These are phyloP conservation scores for Venturiaceae sp. DNA, from an alignment of 2,329 filamentous ascomycete species.

Conservation along the genomic window DNA sequence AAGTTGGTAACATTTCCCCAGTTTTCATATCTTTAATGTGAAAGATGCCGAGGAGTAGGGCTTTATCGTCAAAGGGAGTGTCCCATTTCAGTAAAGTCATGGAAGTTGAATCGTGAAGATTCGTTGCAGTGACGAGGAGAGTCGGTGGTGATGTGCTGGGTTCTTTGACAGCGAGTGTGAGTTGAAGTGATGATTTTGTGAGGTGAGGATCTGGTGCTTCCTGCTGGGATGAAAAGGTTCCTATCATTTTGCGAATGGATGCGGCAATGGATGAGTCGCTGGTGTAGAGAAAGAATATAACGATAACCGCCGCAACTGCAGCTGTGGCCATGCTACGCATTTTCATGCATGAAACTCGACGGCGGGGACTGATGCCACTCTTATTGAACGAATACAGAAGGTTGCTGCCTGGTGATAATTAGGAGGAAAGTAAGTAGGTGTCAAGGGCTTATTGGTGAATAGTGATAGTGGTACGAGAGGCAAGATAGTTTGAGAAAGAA, in stretches of 20 bases:
- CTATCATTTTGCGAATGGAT: slow-evolving; percentile 2
- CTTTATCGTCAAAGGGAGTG: slow-evolving; percentile 28
- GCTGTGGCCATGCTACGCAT: slow-evolving; percentile 1
- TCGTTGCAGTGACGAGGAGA: slow-evolving; percentile 25
- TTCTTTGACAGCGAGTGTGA: slow-evolving; percentile 12
- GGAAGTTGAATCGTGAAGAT: slow-evolving; percentile 20
- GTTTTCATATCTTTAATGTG: slow-evolving; percentile 18
- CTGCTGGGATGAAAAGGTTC: neutral
- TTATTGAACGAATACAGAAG: neutral
- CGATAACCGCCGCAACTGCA: neutral
- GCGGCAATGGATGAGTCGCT: neutral
- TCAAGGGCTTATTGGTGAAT: neutral
- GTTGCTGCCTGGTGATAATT: neutral
- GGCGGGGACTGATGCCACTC: neutral
- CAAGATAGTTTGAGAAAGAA: neutral
- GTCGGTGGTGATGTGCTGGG: slow-evolving; percentile 20
- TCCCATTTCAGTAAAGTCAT: slow-evolving; percentile 30
- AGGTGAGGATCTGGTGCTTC: slow-evolving; percentile 1
- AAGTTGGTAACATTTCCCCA: slow-evolving; percentile 19
- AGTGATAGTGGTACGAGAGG: neutral
- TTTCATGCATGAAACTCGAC: neutral
- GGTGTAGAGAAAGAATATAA: neutral
- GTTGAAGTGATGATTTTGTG: neutral
- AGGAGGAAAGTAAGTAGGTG: neutral
- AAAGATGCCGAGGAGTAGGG: slow-evolving; percentile 28